phyloP scores from a whole-genome alignment of 768 basidiomycete species.

The Leccinum obscurum region DNA sequence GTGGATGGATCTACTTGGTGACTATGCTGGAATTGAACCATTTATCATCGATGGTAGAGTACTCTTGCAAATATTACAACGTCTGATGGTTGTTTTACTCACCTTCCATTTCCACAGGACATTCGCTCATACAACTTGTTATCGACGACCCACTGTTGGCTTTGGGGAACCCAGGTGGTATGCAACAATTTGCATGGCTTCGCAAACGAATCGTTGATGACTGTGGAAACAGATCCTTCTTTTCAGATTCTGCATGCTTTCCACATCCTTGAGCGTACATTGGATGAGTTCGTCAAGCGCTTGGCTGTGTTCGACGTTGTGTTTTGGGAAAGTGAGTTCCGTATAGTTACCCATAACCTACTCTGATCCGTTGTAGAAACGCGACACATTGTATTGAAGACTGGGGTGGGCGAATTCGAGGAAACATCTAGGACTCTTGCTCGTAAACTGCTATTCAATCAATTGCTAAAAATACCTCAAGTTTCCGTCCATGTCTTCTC shows the following conservation, averaged over 20 bases:
- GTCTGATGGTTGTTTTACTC: not conserved
- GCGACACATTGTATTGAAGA: constrained; percentile 42
- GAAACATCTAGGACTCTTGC: constrained; percentile 53
- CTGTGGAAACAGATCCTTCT: constrained; percentile 40
- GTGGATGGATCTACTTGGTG: constrained; percentile 73
- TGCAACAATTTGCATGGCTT: constrained; percentile 2
- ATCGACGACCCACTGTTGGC: constrained; percentile 63
- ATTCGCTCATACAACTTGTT: constrained; percentile 59
- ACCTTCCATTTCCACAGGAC: constrained; percentile 41
- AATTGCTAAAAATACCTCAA: constrained; percentile 41
- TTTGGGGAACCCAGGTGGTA: constrained; percentile 49
- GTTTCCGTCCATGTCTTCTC: constrained; percentile 49
- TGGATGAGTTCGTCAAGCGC: constrained; percentile 50
- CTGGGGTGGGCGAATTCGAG: constrained; percentile 36
- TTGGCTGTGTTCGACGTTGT: constrained; percentile 60
- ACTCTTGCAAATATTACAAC: not conserved
- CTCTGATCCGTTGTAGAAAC: constrained; percentile 36
- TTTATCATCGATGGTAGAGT: constrained; percentile 63
- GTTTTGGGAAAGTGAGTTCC: constrained; percentile 54
- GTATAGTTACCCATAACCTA: not conserved
- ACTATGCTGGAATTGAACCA: constrained; percentile 66
- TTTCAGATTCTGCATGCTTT: constrained; percentile 68
- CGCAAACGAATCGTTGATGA: not conserved
- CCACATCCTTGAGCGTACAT: constrained; percentile 50
- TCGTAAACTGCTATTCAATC: constrained; percentile 49